Conservation (phyloP, 2,329 filamentous ascomycete species). For the Fusarium sublunatum region DNA sequence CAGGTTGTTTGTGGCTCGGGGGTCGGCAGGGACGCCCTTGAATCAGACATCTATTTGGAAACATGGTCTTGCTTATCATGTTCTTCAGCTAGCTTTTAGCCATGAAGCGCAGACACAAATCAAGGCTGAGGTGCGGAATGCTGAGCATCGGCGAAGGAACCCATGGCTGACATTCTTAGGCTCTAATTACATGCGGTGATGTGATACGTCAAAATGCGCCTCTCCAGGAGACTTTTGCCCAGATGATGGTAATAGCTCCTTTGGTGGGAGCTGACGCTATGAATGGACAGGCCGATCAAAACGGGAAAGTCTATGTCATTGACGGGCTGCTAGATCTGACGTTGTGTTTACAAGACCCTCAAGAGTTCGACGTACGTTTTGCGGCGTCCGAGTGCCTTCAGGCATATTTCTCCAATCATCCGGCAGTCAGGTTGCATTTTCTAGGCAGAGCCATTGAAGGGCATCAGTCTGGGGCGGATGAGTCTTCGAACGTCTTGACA, state of each 20-base stretch:
- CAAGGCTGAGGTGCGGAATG: slow-evolving; percentile 74
- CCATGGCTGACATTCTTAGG: slow-evolving; percentile 58
- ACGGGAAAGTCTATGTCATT: slow-evolving; percentile 83
- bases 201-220: slow-evolving; percentile 83
- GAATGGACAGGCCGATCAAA: slow-evolving; percentile 61
- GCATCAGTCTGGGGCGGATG: slow-evolving; percentile 79
- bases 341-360: slow-evolving; percentile 72
- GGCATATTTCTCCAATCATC: slow-evolving; percentile 87
- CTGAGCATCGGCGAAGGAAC: slow-evolving; percentile 2
- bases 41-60: slow-evolving; percentile 92
- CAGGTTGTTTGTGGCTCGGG: slow-evolving; percentile 83
- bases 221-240: slow-evolving; percentile 90
- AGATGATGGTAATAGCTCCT: slow-evolving; percentile 79
- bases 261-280: slow-evolving; percentile 52
- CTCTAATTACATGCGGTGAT: slow-evolving; percentile 86
- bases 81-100: slow-evolving; percentile 85
- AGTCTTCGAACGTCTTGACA: slow-evolving; percentile 88
- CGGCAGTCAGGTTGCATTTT: slow-evolving; percentile 86
- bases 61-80: slow-evolving; percentile 80
- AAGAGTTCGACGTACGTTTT: slow-evolving; percentile 82
- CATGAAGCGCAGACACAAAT: slow-evolving; percentile 78
- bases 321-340: slow-evolving; percentile 89
- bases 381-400: slow-evolving; percentile 92
- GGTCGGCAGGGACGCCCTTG: slow-evolving; percentile 81
- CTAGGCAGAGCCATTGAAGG: slow-evolving; percentile 89